A percentile compares a stretch with the other conserved stretches of the same genome.
phyloP scores from a whole-genome alignment of 768 basidiomycete genomes.

The Boletus subcaerulescens region DNA sequence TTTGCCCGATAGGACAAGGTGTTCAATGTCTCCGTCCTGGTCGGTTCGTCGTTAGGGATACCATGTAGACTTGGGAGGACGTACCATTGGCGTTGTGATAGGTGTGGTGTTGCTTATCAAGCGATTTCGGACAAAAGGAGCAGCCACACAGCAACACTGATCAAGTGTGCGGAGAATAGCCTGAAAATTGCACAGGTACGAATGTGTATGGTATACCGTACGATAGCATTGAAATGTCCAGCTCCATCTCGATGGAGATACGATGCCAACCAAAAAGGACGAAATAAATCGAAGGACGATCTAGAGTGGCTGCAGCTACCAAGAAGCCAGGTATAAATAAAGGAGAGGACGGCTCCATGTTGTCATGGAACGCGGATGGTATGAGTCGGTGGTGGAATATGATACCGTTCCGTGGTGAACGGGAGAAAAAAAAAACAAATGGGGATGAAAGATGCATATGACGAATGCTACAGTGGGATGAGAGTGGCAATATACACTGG shows the following conservation, averaged over 20 bases:
- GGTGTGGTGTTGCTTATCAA: constrained; percentile 13
- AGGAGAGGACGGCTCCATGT: constrained; percentile 17
- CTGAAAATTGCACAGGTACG: background rate
- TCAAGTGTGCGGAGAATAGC: background rate
- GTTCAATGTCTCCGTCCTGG: constrained; percentile 55
- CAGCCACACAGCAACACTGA: too few species aligned
- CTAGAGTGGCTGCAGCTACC: background rate
- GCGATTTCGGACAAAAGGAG: background rate
- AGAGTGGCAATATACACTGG: constrained; percentile 31
- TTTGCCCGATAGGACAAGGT: constrained; percentile 73
- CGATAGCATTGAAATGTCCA: constrained; percentile 13
- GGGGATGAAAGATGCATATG: constrained; percentile 26
- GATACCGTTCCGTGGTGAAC: constrained; percentile 1
- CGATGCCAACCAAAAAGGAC: constrained; percentile 2
- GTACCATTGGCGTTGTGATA: constrained; percentile 14
- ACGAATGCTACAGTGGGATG: constrained; percentile 29
- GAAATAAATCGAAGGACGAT: constrained; percentile 6
- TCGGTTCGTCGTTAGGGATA: constrained; percentile 1
- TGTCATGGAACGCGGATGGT: constrained; percentile 3
- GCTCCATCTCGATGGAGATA: constrained; percentile 21
- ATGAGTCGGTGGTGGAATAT: background rate
- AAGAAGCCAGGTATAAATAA: constrained; percentile 1
- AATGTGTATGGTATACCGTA: constrained; percentile 3
- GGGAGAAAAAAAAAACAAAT: background rate
- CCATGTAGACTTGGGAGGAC: background rate